Conservation (phyloP, 225 moss, liverwort and hornwort genomes). For the Lunularia cruciata region DNA sequence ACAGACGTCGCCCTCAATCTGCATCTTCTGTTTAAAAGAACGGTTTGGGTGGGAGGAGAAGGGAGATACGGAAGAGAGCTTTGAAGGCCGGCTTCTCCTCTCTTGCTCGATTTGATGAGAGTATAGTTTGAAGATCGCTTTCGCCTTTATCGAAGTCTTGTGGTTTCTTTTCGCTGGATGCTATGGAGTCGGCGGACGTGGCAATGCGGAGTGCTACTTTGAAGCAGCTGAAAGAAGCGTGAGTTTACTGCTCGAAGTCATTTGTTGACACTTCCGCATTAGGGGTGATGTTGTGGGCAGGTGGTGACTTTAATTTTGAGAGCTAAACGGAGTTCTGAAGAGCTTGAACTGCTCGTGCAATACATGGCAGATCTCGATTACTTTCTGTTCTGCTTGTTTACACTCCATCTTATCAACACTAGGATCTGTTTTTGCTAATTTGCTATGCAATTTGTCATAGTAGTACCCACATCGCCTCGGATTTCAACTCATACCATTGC, state of each 20-base stretch:
- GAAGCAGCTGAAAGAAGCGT: conserved; percentile 46
- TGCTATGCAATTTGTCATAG: background rate
- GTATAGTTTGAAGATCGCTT: background rate
- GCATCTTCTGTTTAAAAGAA: too few species aligned
- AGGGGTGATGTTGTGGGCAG: too few species aligned
- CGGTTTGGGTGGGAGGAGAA: too few species aligned
- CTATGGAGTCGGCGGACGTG: conserved; percentile 27
- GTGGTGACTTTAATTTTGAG: too few species aligned
- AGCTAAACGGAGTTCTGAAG: too few species aligned
- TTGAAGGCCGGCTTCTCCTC: too few species aligned
- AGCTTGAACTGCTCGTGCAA: too few species aligned
- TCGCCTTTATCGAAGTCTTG: background rate
- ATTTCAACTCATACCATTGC: background rate
- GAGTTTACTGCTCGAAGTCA: background rate
- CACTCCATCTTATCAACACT: too few species aligned
- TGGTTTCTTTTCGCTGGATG: background rate
- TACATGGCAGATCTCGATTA: background rate
- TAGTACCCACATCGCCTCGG: background rate
- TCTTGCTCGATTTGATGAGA: background rate
- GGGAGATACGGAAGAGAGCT: too few species aligned
- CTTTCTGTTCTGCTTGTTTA: too few species aligned
- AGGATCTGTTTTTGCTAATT: too few species aligned
- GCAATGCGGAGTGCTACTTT: conserved; percentile 16
- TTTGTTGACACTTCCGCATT: background rate
- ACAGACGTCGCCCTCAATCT: conserved; percentile 4